phyloP scores from a whole-genome alignment of 2,329 filamentous ascomycete species.

The Huntiella moniliformis region DNA sequence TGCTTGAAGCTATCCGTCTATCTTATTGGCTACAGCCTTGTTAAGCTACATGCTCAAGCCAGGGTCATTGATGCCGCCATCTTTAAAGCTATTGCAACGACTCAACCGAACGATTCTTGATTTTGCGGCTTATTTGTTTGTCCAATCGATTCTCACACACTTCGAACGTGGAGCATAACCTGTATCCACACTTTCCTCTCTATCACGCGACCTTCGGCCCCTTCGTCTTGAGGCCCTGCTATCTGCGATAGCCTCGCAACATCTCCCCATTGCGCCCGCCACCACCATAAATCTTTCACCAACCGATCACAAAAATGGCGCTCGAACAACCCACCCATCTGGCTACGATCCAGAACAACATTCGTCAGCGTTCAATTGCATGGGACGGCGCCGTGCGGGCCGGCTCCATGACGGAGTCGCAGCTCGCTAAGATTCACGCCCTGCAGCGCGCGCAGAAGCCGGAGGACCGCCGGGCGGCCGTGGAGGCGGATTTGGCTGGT shows the following conservation, averaged over 20 bases:
- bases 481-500: slow-evolving; percentile 61
- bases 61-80: no score
- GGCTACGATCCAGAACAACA: slow-evolving; percentile 81
- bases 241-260: slow-evolving; percentile 8
- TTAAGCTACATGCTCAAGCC: no score
- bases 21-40: no score
- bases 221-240: slow-evolving; percentile 1
- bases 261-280: not conserved
- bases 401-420: slow-evolving; percentile 81
- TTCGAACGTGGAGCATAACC: not conserved
- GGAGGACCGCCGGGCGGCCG: slow-evolving; percentile 66
- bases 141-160: no score
- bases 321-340: slow-evolving; percentile 80
- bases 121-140: no score
- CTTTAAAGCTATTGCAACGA: not conserved
- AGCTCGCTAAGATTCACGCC: slow-evolving; percentile 87
- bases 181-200: not conserved
- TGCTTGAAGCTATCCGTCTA: no score
- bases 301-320: slow-evolving; percentile 41
- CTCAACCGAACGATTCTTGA: no score
- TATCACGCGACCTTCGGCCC: not conserved
- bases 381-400: slow-evolving; percentile 94
- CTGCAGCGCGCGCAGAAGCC: slow-evolving; percentile 83
- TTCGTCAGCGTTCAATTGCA: slow-evolving; percentile 83
- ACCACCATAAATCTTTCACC: not conserved